A percentile compares a stretch with the other conserved stretches of the same genome.
Conservation (phyloP, 2,329 filamentous ascomycete genomes). For the Xenoacremonium recifei region DNA sequence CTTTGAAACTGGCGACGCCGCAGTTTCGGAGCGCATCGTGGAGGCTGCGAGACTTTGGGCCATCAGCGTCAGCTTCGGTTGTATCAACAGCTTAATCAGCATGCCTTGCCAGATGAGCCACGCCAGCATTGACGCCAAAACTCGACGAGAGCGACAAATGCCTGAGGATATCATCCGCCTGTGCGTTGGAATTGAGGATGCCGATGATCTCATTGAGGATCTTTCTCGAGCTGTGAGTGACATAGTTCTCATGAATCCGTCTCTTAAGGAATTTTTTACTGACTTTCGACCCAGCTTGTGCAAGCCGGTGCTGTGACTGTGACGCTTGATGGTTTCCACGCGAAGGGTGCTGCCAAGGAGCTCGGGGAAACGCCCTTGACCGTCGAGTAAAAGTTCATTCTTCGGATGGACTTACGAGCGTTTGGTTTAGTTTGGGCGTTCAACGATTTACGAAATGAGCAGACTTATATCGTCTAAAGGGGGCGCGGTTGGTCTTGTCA, state of each 20-base stretch:
- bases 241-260: background rate
- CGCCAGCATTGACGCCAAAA: constrained; percentile 96
- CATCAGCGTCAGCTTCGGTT: constrained; percentile 96
- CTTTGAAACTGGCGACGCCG: constrained; percentile 89
- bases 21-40: constrained; percentile 86
- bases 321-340: constrained; percentile 78
- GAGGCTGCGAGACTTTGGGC: constrained; percentile 90
- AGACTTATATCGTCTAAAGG: background rate
- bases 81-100: constrained; percentile 97
- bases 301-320: constrained; percentile 92
- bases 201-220: constrained; percentile 88
- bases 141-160: constrained; percentile 82
- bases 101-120: constrained; percentile 99
- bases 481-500: too few species aligned
- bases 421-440: background rate
- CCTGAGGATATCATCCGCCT: constrained; percentile 95
- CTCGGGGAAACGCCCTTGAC: constrained; percentile 30
- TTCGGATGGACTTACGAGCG: background rate
- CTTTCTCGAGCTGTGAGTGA: constrained; percentile 82
- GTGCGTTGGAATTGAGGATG: constrained; percentile 95
- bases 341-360: constrained; percentile 39
- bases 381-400: constrained; percentile 2
- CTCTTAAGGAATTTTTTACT: constrained; percentile 12
- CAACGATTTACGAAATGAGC: constrained; percentile 9
- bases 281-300: constrained; percentile 62